Conservation (phyloP, 768 basidiomycete species). For the Galerina marginata region DNA sequence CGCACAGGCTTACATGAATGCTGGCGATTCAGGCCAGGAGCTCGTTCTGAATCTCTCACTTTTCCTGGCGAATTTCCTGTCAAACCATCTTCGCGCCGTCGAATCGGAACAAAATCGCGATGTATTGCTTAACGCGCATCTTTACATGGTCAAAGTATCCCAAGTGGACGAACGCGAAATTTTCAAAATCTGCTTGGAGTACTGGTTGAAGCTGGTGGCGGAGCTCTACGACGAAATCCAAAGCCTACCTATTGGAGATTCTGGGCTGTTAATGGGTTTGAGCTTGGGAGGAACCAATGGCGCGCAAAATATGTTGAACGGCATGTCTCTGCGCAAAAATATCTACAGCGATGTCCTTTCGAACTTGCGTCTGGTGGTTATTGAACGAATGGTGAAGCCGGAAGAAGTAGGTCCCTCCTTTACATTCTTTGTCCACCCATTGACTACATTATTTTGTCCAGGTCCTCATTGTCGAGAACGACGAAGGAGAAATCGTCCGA, state of each 20-base stretch:
- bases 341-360: slow-evolving; percentile 95
- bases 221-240: slow-evolving; percentile 98
- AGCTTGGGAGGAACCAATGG: slow-evolving; percentile 76
- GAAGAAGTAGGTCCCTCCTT: slow-evolving; percentile 75
- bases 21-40: slow-evolving; percentile 93
- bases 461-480: slow-evolving; percentile 98
- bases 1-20: slow-evolving; percentile 86
- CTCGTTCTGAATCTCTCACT: slow-evolving; percentile 95
- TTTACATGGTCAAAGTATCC: slow-evolving; percentile 98
- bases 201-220: slow-evolving; percentile 94
- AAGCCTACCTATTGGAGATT: slow-evolving; percentile 85
- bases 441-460: slow-evolving; percentile 34
- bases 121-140: slow-evolving; percentile 92
- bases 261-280: slow-evolving; percentile 86
- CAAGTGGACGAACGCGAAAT: slow-evolving; percentile 99
- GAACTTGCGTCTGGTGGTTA: slow-evolving; percentile 92
- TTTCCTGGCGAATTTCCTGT: slow-evolving; percentile 97
- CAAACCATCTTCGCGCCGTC: slow-evolving; percentile 90
- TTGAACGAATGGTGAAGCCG: slow-evolving; percentile 99
- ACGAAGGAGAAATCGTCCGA: slow-evolving; percentile 98
- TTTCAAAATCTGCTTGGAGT: slow-evolving; percentile 99
- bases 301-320: slow-evolving; percentile 70
- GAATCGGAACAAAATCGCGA: slow-evolving; percentile 91
- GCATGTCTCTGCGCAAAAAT: slow-evolving; percentile 87
- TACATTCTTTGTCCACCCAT: background rate